These are phyloP conservation scores for Cercospora brassicicola DNA, from an alignment of 2,329 filamentous ascomycete genomes.

Conservation along the genomic window DNA sequence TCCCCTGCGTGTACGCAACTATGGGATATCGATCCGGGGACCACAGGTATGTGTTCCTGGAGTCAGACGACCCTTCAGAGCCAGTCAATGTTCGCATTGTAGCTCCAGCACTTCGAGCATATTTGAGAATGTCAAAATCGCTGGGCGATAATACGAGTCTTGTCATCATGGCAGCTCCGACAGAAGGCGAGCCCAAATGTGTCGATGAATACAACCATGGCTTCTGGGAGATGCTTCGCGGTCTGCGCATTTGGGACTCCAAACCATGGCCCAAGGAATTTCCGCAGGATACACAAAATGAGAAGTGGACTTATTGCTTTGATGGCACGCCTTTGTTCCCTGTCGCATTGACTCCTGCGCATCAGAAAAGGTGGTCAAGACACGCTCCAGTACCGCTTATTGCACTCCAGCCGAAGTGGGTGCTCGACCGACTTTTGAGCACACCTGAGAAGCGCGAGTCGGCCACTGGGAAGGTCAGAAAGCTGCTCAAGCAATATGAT, in stretches of 20 bases:
- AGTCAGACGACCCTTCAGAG: conserved; percentile 26
- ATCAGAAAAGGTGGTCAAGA: conserved; percentile 25
- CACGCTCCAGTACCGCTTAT: conserved; percentile 25
- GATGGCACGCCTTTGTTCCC: conserved; percentile 25
- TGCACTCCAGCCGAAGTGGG: conserved; percentile 27
- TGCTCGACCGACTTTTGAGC: conserved; percentile 24
- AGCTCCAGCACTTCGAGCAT: conserved; percentile 21
- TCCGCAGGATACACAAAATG: conserved; percentile 21
- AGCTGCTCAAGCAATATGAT: conserved; percentile 25
- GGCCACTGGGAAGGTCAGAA: conserved; percentile 25
- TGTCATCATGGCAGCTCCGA: conserved; percentile 27
- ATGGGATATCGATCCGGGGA: conserved; percentile 26
- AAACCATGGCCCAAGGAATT: conserved; percentile 24
- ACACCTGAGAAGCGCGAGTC: conserved; percentile 25
- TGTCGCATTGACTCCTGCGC: conserved; percentile 26
- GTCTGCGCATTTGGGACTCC: conserved; percentile 25
- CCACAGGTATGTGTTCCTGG: conserved; percentile 26
- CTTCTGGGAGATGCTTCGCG: conserved; percentile 27
- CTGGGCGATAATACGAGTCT: conserved; percentile 26
- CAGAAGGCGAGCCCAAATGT: conserved; percentile 20
- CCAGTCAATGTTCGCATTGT: conserved; percentile 25
- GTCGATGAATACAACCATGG: conserved; percentile 26
- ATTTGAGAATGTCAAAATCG: conserved; percentile 22
- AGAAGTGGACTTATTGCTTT: conserved; percentile 27
- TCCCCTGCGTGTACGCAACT: conserved; percentile 27